phyloP scores from a whole-genome alignment of 108 stramenopile species.

The Mayamaea pseudoterrestris region DNA sequence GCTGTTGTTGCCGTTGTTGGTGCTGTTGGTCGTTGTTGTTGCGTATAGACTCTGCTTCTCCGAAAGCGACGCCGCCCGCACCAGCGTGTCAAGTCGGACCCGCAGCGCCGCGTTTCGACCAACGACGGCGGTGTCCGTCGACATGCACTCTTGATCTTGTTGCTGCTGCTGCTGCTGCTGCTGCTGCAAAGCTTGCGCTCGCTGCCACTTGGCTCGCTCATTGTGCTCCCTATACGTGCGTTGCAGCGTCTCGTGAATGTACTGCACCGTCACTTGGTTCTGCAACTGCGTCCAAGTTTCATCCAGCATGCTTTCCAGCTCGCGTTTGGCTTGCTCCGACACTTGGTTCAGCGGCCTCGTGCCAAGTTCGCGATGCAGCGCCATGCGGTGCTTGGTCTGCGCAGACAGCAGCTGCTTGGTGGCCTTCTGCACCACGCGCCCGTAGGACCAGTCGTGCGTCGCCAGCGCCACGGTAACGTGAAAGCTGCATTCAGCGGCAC shows the following conservation, averaged over 20 bases:
- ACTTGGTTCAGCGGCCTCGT: conserved; percentile 9
- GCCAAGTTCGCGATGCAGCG: conserved; percentile 24
- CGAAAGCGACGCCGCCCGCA: conserved; percentile 43
- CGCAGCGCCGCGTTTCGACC: conserved; percentile 32
- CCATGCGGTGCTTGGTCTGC: conserved; percentile 28
- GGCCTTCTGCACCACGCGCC: conserved; percentile 23
- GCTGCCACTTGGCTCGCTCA: conserved; percentile 8
- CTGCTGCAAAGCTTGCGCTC: conserved; percentile 7
- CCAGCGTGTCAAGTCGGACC: conserved; percentile 15
- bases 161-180: conserved; percentile 1
- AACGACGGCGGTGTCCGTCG: conserved; percentile 6
- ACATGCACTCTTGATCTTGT: not conserved
- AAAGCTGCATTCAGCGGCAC: conserved; percentile 32
- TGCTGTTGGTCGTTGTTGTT: not conserved
- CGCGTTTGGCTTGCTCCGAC: conserved; percentile 1
- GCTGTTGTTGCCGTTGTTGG: conserved; percentile 3
- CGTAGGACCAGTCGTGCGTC: conserved; percentile 81
- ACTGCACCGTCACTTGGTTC: conserved; percentile 20
- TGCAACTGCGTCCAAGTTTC: conserved; percentile 9
- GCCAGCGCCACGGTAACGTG: conserved; percentile 72
- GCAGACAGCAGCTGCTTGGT: conserved; percentile 16
- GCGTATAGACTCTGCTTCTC: conserved; percentile 28
- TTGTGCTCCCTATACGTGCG: conserved; percentile 26
- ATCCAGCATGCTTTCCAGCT: conserved; percentile 21
- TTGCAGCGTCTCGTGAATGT: conserved; percentile 10